These are phyloP conservation scores for Aureobasidium musti DNA, from an alignment of 2,329 filamentous ascomycete species.

Conservation along the genomic window DNA sequence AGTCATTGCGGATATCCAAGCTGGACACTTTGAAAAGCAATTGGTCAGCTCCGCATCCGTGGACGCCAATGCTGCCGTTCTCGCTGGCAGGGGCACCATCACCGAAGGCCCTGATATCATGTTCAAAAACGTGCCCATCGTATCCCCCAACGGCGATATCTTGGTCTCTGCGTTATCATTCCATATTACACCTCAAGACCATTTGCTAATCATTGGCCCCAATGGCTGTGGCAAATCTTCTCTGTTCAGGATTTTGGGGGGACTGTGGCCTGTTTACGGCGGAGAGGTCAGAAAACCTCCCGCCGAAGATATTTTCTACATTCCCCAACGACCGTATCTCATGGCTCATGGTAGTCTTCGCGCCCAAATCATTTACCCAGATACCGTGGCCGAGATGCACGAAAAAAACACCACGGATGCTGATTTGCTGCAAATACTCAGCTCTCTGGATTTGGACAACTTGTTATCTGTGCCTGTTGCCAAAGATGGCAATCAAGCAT, in stretches of 20 bases:
- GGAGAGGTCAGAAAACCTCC: constrained; percentile 89
- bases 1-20: constrained; percentile 90
- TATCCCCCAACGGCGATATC: constrained; percentile 94
- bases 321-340: constrained; percentile 92
- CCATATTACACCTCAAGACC: constrained; percentile 79
- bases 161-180: constrained; percentile 85
- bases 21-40: constrained; percentile 93
- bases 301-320: constrained; percentile 95
- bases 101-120: constrained; percentile 81
- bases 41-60: constrained; percentile 85
- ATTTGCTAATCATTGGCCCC: constrained; percentile 90
- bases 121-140: constrained; percentile 88
- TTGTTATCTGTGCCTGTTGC: constrained; percentile 58
- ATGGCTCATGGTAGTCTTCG: constrained; percentile 87
- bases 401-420: constrained; percentile 78
- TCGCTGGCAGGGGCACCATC: constrained; percentile 78
- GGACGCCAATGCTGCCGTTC: constrained; percentile 77
- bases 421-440: constrained; percentile 75
- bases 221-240: constrained; percentile 98
- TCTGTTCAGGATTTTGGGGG: constrained; percentile 92
- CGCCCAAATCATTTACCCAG: constrained; percentile 96
- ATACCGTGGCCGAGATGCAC: constrained; percentile 83
- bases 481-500: constrained; percentile 2
- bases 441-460: constrained; percentile 77
- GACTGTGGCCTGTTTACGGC: constrained; percentile 96